phyloP scores from a whole-genome alignment of 768 basidiomycete species.

The Boletus sensibilis region DNA sequence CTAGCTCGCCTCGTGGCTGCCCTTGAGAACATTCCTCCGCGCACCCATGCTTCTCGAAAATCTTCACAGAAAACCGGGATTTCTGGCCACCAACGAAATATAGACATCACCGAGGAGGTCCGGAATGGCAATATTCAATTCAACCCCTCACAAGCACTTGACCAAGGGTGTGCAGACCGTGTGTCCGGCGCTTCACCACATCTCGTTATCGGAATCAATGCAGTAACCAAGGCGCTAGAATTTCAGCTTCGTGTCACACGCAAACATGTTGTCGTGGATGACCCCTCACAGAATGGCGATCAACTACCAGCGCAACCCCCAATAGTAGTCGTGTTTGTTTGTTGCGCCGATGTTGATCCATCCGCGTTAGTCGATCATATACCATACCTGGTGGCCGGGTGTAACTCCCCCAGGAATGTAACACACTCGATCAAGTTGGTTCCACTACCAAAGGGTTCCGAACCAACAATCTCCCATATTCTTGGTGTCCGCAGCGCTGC shows the following conservation, averaged over 20 bases:
- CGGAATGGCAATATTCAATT: not conserved
- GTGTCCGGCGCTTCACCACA: conserved; percentile 30
- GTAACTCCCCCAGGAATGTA: conserved; percentile 48
- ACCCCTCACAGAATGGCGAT: not conserved
- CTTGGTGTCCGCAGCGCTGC: conserved; percentile 69
- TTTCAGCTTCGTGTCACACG: conserved; percentile 41
- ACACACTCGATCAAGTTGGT: conserved; percentile 52
- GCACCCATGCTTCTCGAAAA: conserved; percentile 26
- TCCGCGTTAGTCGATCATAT: conserved; percentile 70
- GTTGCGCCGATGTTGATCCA: conserved; percentile 74
- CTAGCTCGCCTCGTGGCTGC: conserved; percentile 50
- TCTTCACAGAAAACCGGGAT: not conserved
- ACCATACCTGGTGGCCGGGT: conserved; percentile 73
- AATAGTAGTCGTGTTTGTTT: conserved; percentile 56
- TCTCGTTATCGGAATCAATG: conserved; percentile 70
- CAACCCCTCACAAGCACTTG: not conserved
- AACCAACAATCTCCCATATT: conserved; percentile 53
- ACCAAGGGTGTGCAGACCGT: not conserved
- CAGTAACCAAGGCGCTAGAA: conserved; percentile 75
- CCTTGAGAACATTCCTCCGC: conserved; percentile 49
- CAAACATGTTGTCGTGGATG: conserved; percentile 10
- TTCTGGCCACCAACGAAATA: conserved; percentile 7
- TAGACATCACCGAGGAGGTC: conserved; percentile 29
- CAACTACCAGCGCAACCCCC: conserved; percentile 11
- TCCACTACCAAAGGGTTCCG: conserved; percentile 66